Evolutionary conservation across 331 rosid genomes (phyloP), one percentile per base, ranked within the genome.

Genomic region (Quercus phellos): DNA sequence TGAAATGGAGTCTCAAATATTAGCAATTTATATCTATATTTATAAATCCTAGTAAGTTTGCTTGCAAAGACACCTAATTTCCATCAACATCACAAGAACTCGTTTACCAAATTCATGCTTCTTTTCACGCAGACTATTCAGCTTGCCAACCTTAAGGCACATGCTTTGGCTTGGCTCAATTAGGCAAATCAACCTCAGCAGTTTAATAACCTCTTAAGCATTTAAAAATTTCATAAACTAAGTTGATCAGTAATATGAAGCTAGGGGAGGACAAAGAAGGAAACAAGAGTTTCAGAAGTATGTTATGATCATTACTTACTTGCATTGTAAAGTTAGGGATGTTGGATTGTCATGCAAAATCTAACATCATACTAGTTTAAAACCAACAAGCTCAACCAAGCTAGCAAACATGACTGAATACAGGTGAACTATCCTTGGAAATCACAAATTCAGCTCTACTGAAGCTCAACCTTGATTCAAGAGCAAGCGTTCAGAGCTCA

Each of bases 1-100:
- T 5, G 70, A 38, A 55, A 32, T 2, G 30, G 46, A 63, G 70
- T 76, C 76, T 73, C 79, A 80, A 80, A 60, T 60, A 81, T 69
- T 22, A 77, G 34, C 75, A 22, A 69, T 32, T 5, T 55, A 74
- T 22, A 68, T n/a, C 19, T 14, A n/a, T 19, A 24, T 60, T 78
- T 77, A 78, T 66, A 35, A 77, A 82, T 77, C 71, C 69, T 50
- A 68, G 22, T 14, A 70, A 53, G 68, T 51, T 82, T 80, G 54
- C 9, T 75, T 11, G 56, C 75, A 68, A 56, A 7, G 18, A 59
- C 32, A 34, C 22, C 77, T 22, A 60, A 30, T 78, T 56, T 1
- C 50, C 4, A 7, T 63, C 17, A 2, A 51, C 71, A 1, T 61
- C 68, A 26, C 3, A 10, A 1, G 19, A 46, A 70, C 29, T 21